Percentiles rank a stretch among this genome's conserved stretches.
Conservation (phyloP, 2,329 filamentous ascomycete genomes). For the Fusarium robinianum region DNA sequence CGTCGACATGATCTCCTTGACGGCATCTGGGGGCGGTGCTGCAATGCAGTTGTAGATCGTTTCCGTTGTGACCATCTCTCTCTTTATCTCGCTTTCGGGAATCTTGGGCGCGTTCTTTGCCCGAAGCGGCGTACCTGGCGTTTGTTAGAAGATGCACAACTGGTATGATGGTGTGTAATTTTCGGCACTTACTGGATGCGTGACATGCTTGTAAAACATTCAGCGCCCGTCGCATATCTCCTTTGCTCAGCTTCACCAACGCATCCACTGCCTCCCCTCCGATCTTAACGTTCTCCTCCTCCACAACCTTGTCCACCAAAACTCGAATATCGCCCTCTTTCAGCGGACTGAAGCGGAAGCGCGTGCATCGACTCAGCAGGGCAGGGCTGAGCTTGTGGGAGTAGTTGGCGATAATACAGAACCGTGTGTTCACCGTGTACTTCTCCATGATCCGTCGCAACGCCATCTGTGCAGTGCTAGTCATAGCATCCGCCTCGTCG, state of each 20-base stretch:
- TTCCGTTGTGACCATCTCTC: slow-evolving; percentile 83
- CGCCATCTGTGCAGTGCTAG: slow-evolving; percentile 97
- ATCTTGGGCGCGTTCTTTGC: slow-evolving; percentile 63
- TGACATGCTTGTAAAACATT: slow-evolving; percentile 98
- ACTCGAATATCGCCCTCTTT: slow-evolving; percentile 85
- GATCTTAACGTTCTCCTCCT: slow-evolving; percentile 85
- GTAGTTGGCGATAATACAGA: slow-evolving; percentile 99
- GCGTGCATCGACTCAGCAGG: slow-evolving; percentile 87
- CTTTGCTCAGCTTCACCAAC: slow-evolving; percentile 84
- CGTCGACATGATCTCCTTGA: slow-evolving; percentile 81
- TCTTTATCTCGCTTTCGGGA: slow-evolving; percentile 66
- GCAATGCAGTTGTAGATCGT: slow-evolving; percentile 98
- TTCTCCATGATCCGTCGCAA: slow-evolving; percentile 97
- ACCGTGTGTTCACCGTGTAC: slow-evolving; percentile 96
- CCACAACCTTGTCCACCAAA: slow-evolving; percentile 86
- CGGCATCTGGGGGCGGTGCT: slow-evolving; percentile 87
- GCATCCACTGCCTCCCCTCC: slow-evolving; percentile 78
- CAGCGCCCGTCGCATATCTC: slow-evolving; percentile 92
- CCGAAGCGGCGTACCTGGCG: slow-evolving; percentile 67
- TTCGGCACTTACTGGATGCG: slow-evolving; percentile 71
- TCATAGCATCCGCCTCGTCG: slow-evolving; percentile 99
- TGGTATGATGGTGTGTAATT: not conserved
- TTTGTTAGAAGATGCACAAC: slow-evolving; percentile 17
- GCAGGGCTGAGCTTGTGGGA: slow-evolving; percentile 96
- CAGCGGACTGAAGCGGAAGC: slow-evolving; percentile 92